Evolutionary conservation across 495 filamentous ascomycete species (phyloP), one percentile per base, ranked within the genome.

Genomic region (Parachaetomium inaequale): DNA sequence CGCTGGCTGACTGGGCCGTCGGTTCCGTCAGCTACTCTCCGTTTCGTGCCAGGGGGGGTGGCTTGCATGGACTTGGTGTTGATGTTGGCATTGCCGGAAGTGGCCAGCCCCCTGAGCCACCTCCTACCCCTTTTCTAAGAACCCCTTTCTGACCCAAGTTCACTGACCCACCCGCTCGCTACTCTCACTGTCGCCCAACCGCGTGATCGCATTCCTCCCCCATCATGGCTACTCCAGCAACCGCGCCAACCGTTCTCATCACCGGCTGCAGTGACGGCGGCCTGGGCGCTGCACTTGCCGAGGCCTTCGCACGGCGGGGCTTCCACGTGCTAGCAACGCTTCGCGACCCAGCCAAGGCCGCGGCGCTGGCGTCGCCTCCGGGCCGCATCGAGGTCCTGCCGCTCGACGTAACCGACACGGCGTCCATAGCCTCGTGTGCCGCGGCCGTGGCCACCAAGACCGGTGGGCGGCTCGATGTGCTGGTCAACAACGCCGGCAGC

Each of bases 401-500:
- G 14, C 73, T 85, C 12, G 82, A 85, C 59, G 77, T 85, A 6
- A 76, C 74, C 3, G 74, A 72, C 8, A 63, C 65, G 0, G 56
- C 62, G 6, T 79, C 76, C 0, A 81, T 84, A 55, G 55, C 61
- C 17, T 42, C 65, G n/a, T 46, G 40, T 17, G 55, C 28, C 3
- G 17, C 28, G 2, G 74, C 76, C 3, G 75, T 79, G 11, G 66
- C 73, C 3, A 32, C 65, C 10, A 26, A 60, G 19, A 78, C 72
- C 0, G 72, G 64, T 25, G 73, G 72, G 17, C 69, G 59, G 15
- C 74, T 87, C 7, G 77, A 83, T 53, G 69, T 79, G 23, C 74
- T 87, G 7, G 69, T 87, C 47, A 86, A 87, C 66, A 86, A 86
- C 61, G 81, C 83, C 50, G 84, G 79, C 19, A 52, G 64, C n/a